These are phyloP conservation scores for Rhodotorula sp. DNA, from an alignment of 1,284 basidiomycete species.

Conservation along the genomic window DNA sequence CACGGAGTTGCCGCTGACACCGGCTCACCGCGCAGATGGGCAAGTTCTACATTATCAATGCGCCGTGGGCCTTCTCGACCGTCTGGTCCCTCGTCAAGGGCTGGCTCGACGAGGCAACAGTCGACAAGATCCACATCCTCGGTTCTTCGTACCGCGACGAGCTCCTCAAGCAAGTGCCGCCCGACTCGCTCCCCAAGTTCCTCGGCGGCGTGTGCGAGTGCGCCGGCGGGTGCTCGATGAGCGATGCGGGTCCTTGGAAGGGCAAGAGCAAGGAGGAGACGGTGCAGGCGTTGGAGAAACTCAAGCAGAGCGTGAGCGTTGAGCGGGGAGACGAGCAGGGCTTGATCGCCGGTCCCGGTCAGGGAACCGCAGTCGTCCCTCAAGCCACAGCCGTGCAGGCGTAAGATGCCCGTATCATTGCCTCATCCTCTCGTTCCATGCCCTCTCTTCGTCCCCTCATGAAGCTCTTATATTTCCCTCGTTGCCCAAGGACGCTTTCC, in stretches of 20 bases:
- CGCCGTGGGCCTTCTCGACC: constrained; percentile 85
- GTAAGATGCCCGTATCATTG: background rate
- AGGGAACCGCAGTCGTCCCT: constrained; percentile 9
- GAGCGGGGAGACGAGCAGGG: constrained; percentile 23
- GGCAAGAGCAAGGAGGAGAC: constrained; percentile 41
- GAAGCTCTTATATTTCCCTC: no score
- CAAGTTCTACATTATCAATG: constrained; percentile 50
- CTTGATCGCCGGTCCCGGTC: constrained; percentile 20
- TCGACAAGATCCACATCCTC: constrained; percentile 85
- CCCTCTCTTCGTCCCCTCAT: no score
- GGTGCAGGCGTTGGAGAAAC: constrained; percentile 13
- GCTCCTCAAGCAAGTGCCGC: constrained; percentile 74
- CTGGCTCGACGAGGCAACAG: constrained; percentile 94
- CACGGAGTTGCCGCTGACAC: no score
- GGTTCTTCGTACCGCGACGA: constrained; percentile 62
- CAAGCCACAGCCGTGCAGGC: background rate
- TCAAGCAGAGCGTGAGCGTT: constrained; percentile 26
- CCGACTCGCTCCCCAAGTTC: constrained; percentile 76
- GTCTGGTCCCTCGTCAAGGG: constrained; percentile 89
- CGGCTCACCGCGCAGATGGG: constrained; percentile 45
- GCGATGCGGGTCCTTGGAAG: constrained; percentile 94
- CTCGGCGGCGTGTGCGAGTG: constrained; percentile 84
- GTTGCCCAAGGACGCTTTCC: no score
- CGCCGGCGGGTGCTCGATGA: constrained; percentile 75
- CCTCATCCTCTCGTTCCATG: background rate